Percentiles rank a stretch among this genome's conserved stretches.
Conservation (phyloP, 192 early-diverging fungal genomes). For the Obelidium mucronatum region DNA sequence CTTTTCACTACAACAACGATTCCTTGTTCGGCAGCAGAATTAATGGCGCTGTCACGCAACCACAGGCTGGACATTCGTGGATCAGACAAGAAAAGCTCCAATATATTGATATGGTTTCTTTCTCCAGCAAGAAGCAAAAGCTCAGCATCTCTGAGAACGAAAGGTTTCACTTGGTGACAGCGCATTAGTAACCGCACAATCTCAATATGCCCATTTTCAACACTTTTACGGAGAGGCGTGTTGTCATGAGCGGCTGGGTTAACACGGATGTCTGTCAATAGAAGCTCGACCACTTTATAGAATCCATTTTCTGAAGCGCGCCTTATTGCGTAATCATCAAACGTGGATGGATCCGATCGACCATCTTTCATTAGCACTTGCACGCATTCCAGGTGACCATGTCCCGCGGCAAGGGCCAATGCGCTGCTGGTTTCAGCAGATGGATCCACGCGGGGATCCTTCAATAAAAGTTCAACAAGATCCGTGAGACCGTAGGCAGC, state of each 20-base stretch:
- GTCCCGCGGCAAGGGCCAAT: neutral
- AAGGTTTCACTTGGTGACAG: too few relatives aligned
- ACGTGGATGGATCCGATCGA: neutral
- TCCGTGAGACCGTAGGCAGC: neutral
- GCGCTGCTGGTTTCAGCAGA: neutral
- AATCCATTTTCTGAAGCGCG: neutral
- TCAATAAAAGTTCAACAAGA: neutral
- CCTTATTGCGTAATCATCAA: neutral
- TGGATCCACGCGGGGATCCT: slow-evolving; percentile 7
- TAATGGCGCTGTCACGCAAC: too few relatives aligned
- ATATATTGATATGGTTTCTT: too few relatives aligned
- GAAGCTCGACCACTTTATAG: neutral
- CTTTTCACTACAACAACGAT: too few relatives aligned
- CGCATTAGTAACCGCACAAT: neutral
- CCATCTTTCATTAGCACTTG: neutral
- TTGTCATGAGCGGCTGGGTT: neutral
- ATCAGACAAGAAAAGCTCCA: too few relatives aligned
- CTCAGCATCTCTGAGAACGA: too few relatives aligned
- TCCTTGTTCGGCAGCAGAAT: too few relatives aligned
- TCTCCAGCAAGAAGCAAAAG: too few relatives aligned
- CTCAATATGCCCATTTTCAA: neutral
- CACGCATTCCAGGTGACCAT: neutral
- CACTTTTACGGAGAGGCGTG: neutral
- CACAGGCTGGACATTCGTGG: too few relatives aligned
- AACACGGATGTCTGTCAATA: neutral